Conservation (phyloP, 2,329 filamentous ascomycete species). For the Magnaporthiopsis incrustans region DNA sequence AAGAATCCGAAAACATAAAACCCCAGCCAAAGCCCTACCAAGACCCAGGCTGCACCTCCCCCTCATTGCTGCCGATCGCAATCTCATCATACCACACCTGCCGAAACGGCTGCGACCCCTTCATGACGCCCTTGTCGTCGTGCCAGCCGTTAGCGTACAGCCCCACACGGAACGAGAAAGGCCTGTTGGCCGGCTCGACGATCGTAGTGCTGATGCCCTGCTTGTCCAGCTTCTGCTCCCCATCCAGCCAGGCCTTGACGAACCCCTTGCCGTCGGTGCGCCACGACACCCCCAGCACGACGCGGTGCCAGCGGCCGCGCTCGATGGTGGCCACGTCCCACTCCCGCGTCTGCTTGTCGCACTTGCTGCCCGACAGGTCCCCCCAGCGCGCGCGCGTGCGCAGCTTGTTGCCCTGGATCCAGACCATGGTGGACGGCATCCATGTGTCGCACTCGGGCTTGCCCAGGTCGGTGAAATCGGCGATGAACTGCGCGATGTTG, state of each 20-base stretch:
- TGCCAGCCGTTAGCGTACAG: slow-evolving; percentile 43
- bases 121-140: slow-evolving; percentile 28
- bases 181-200: slow-evolving; percentile 25
- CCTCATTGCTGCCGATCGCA: slow-evolving; percentile 30
- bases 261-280: slow-evolving; percentile 32
- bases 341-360: slow-evolving; percentile 26
- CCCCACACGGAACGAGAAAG: slow-evolving; percentile 38
- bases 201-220: slow-evolving; percentile 35
- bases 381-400: slow-evolving; percentile 25
- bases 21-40: not conserved
- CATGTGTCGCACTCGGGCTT: slow-evolving; percentile 31
- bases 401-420: slow-evolving; percentile 34
- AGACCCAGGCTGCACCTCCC: slow-evolving; percentile 26
- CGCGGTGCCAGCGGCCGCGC: slow-evolving; percentile 36
- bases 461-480: slow-evolving; percentile 33
- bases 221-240: slow-evolving; percentile 32
- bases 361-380: slow-evolving; percentile 2
- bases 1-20: not conserved
- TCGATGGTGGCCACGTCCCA: slow-evolving; percentile 28
- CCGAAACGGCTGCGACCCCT: slow-evolving; percentile 32
- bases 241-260: slow-evolving; percentile 40
- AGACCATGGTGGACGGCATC: slow-evolving; percentile 42
- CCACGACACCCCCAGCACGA: slow-evolving; percentile 39
- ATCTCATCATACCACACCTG: slow-evolving; percentile 45
- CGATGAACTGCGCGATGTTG: slow-evolving; percentile 44